Conservation (phyloP, 2,329 filamentous ascomycete genomes). For the Sarocladiaceae sp. region DNA sequence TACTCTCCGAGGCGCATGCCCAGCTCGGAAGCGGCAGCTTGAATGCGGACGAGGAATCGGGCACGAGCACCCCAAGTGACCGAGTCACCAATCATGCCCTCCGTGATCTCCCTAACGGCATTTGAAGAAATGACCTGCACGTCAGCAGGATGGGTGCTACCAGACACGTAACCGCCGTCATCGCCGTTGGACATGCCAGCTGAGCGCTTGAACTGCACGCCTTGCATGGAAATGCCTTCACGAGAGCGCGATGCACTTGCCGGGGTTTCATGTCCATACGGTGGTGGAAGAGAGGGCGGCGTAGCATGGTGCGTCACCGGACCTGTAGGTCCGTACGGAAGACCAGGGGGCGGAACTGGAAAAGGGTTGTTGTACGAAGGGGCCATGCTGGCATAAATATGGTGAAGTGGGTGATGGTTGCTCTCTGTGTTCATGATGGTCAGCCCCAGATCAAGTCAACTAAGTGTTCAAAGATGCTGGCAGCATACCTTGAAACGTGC, state of each 20-base stretch:
- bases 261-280: background rate
- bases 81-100: slow-evolving; percentile 39
- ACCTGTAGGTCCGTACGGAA: background rate
- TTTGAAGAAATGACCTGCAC: background rate
- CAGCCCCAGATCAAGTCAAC: background rate
- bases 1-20: slow-evolving; percentile 49
- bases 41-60: slow-evolving; percentile 46
- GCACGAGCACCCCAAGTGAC: slow-evolving; percentile 28
- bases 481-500: slow-evolving; percentile 54
- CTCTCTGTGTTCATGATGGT: slow-evolving; percentile 23
- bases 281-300: background rate
- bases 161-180: background rate
- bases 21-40: slow-evolving; percentile 50
- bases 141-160: background rate
- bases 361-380: slow-evolving; percentile 14
- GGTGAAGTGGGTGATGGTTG: slow-evolving; percentile 34
- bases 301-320: background rate
- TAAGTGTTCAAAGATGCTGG: background rate
- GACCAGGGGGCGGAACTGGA: background rate
- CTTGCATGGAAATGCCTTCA: background rate
- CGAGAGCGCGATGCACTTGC: background rate
- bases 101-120: slow-evolving; percentile 12
- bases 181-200: background rate
- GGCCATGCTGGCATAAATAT: slow-evolving; percentile 26
- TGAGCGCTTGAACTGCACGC: background rate